These are phyloP conservation scores for Sclerotinia minor DNA, from an alignment of 2,329 filamentous ascomycete genomes.

Conservation along the genomic window DNA sequence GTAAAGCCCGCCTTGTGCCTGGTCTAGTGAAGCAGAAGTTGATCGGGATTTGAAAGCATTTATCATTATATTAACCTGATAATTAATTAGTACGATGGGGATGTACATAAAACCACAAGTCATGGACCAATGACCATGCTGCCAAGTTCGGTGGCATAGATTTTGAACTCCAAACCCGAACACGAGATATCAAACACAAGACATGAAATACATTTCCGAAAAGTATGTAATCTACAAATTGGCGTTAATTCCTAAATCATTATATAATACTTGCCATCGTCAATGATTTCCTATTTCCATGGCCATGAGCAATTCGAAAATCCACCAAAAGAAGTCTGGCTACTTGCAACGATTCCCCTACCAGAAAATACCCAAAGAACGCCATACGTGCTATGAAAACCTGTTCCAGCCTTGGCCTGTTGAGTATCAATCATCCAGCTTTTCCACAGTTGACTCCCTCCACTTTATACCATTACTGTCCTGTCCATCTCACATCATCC, in stretches of 20 bases:
- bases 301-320: constrained; percentile 9
- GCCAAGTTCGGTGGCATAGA: background rate
- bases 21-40: background rate
- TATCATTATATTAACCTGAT: too few species aligned
- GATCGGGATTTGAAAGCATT: background rate
- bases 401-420: background rate
- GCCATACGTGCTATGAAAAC: constrained; percentile 18
- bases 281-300: constrained; percentile 19
- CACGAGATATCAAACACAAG: constrained; percentile 7
- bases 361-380: constrained; percentile 23
- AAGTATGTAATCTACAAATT: background rate
- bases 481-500: constrained; percentile 4
- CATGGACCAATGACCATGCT: too few species aligned
- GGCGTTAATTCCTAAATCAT: constrained; percentile 29
- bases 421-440: constrained; percentile 1
- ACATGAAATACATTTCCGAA: background rate
- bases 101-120: background rate
- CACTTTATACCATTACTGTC: constrained; percentile 10
- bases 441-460: background rate
- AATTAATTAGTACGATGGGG: too few species aligned
- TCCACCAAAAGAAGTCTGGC: background rate
- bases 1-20: constrained; percentile 16
- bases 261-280: constrained; percentile 24
- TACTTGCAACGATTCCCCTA: constrained; percentile 11
- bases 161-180: background rate